phyloP scores from a whole-genome alignment of 2,329 filamentous ascomycete species.

The Cladosporium sp. region DNA sequence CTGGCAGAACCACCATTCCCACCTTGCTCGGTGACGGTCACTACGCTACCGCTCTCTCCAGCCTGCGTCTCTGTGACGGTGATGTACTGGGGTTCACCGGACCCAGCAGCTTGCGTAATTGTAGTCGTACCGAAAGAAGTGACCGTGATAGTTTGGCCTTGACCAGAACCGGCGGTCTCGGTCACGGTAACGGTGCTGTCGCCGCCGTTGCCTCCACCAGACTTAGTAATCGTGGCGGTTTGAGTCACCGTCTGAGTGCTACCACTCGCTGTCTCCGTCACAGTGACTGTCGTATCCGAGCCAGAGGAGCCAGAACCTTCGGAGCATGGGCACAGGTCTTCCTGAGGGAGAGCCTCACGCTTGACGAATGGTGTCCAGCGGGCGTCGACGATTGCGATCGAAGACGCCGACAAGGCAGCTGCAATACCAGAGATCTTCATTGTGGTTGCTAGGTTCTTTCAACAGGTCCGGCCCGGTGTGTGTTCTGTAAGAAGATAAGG shows the following conservation, averaged over 20 bases:
- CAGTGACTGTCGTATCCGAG: background rate
- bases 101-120: background rate
- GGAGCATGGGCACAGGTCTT: constrained; percentile 4
- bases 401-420: background rate
- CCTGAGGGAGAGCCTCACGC: constrained; percentile 2
- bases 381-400: background rate
- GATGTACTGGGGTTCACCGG: background rate
- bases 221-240: background rate
- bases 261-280: background rate
- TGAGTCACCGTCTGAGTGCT: background rate
- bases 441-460: background rate
- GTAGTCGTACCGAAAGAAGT: background rate
- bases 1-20: background rate
- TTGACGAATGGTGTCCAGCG: constrained; percentile 6
- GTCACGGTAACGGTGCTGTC: background rate
- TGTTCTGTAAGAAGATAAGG: background rate
- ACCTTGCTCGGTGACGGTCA: background rate
- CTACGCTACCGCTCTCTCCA: background rate
- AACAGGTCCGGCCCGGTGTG: background rate
- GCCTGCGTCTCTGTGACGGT: background rate
- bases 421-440: constrained; percentile 7
- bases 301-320: background rate
- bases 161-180: background rate
- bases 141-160: background rate
- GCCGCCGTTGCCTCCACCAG: background rate